These are phyloP conservation scores for Boechera divaricarpa DNA, from an alignment of 345 rosid genomes.

Conservation along the genomic window DNA sequence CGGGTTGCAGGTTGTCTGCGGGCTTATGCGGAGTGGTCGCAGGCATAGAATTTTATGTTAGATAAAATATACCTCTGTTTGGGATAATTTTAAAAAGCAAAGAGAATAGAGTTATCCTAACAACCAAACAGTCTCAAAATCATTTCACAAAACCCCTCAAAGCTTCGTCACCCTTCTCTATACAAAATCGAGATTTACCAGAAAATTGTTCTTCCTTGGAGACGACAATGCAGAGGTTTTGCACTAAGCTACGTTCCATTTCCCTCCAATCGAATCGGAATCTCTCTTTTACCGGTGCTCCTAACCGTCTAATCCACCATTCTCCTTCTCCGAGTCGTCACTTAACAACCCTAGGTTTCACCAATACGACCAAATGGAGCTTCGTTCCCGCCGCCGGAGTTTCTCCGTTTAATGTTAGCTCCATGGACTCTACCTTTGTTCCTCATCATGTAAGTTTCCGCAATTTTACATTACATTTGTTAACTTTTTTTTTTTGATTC, in stretches of 20 bases:
- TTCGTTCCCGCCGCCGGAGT: constrained; percentile 35
- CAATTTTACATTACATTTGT: not conserved
- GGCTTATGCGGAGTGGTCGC: too few species aligned
- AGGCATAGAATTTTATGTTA: too few species aligned
- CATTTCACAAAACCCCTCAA: constrained; percentile 21
- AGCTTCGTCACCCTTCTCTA: not conserved
- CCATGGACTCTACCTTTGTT: constrained; percentile 38
- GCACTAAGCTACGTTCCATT: constrained; percentile 62
- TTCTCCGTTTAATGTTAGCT: constrained; percentile 36
- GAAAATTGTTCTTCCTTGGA: constrained; percentile 1
- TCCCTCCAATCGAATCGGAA: constrained; percentile 47
- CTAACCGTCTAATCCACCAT: constrained; percentile 52
- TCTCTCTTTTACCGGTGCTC: constrained; percentile 26
- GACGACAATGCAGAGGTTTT: constrained; percentile 71
- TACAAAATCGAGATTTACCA: constrained; percentile 1
- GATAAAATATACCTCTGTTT: not conserved
- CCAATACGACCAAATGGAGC: constrained; percentile 41
- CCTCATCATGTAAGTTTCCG: constrained; percentile 51
- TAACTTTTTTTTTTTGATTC: constrained; percentile 5
- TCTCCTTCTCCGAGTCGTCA: constrained; percentile 40
- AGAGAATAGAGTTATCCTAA: not conserved
- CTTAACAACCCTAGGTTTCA: constrained; percentile 39
- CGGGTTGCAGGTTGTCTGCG: too few species aligned
- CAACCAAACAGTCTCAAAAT: constrained; percentile 2
- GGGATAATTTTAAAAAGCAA: not conserved